phyloP scores from a whole-genome alignment of 108 stramenopile species.

The Cyclotella cryptica region DNA sequence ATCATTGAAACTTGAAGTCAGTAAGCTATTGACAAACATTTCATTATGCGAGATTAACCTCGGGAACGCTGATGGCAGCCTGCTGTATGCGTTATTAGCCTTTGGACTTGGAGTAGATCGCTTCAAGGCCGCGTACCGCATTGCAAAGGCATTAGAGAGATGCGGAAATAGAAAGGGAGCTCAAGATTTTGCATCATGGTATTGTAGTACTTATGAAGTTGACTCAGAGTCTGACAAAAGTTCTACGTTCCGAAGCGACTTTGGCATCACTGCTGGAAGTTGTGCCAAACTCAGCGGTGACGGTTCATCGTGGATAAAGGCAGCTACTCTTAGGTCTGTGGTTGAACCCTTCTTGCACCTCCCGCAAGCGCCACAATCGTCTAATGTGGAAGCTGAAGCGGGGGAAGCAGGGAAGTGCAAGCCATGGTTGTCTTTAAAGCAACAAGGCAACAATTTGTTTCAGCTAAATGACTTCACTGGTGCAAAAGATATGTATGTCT shows the following conservation, averaged over 20 bases:
- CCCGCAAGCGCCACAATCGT: no score
- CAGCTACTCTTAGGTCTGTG: no score
- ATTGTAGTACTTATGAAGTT: background rate
- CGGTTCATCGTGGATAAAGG: no score
- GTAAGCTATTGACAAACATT: slow-evolving; percentile 11
- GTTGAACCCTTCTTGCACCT: no score
- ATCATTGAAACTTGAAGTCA: slow-evolving; percentile 4
- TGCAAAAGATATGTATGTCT: background rate
- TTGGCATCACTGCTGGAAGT: background rate
- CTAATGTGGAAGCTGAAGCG: background rate
- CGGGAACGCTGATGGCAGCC: background rate
- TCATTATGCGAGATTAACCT: slow-evolving; percentile 11
- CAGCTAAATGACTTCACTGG: background rate
- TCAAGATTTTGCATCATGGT: slow-evolving; percentile 5
- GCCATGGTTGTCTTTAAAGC: background rate
- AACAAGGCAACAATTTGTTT: background rate
- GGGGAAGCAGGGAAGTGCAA: background rate
- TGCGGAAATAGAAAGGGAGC: background rate
- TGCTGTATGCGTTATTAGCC: slow-evolving; percentile 10
- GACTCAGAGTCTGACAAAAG: background rate
- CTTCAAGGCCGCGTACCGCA: slow-evolving; percentile 2
- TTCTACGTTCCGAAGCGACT: background rate
- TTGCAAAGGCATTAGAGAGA: slow-evolving; percentile 8
- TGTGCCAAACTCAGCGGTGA: no score
- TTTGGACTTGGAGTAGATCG: slow-evolving; percentile 8